phyloP scores from a whole-genome alignment of 805 yeast species.

The Sugiyamaella qingdaonensis region DNA sequence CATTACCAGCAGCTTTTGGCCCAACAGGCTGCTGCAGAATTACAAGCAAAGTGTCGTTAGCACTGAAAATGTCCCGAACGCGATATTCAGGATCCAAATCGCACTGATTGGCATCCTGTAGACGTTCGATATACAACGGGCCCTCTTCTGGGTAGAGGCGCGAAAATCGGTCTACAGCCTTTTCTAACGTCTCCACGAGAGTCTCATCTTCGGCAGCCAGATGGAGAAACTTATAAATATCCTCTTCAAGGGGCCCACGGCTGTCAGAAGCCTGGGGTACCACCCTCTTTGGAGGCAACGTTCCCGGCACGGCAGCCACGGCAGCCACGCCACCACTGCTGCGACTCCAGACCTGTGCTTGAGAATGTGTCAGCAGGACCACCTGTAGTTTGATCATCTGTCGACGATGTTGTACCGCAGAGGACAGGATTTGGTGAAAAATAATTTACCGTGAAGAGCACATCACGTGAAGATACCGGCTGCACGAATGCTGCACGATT shows the following conservation, averaged over 20 bases:
- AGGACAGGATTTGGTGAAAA: too few species aligned
- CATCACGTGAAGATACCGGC: too few species aligned
- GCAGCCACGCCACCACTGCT: conserved; percentile 11
- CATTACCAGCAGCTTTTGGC: neutral
- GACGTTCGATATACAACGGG: conserved; percentile 39
- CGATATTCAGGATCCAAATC: conserved; percentile 76
- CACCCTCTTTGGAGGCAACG: conserved; percentile 26
- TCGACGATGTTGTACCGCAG: neutral
- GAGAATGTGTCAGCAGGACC: conserved; percentile 37
- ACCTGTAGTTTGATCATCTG: conserved; percentile 44
- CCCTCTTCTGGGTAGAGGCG: conserved; percentile 64
- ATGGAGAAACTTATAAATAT: conserved; percentile 55
- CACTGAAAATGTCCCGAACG: conserved; percentile 60
- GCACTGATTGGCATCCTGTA: conserved; percentile 65
- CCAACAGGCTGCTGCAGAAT: conserved; percentile 5
- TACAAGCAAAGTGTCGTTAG: conserved; percentile 39
- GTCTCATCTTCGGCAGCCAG: conserved; percentile 49
- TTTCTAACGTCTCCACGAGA: conserved; percentile 48
- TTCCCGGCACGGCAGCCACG: neutral
- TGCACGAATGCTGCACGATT: too few species aligned
- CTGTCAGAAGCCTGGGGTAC: conserved; percentile 7
- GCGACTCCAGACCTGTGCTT: conserved; percentile 17
- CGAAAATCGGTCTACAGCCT: conserved; percentile 50
- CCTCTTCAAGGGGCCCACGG: conserved; percentile 15
- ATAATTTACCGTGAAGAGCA: too few species aligned